Base-by-base conservation (phyloP, 2,329 filamentous ascomycete genomes). In the Talaromyces pinophilus region DNA sequence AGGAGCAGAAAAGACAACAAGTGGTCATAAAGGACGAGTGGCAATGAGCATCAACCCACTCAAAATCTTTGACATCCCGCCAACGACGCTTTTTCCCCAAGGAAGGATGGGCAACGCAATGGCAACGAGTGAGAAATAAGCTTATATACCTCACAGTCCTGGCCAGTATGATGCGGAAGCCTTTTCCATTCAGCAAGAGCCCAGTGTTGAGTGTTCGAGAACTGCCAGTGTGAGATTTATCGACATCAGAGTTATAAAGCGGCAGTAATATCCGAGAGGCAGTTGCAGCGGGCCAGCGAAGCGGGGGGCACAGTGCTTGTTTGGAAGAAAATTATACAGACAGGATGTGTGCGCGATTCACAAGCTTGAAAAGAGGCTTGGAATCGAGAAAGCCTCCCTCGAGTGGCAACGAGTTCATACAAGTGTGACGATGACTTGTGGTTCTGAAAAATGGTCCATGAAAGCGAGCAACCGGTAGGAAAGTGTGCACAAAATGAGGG, bases 251-350 rank as follows among this genome's bases (percentile, higher is more conserved):
- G n/a, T 46, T 38, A 46, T 48, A 25, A 30, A 59, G 62, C 28
- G 62, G 46, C 50, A 59, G 25, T 46, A 13, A 28, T 64, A 59
- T 64, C 62, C 52, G 62, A 25, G 25, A 64, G 15, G 19, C 54
- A 64, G 13, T 38, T 46, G 35, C 25, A 42, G 30, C 30, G 62
- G 62, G 62, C 38, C 33, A 59, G 52, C 30, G 22, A 44, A 64
- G 62, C 62, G 62, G 62, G 28, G 62, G 62, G 40, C 38, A 59
- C 17, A 35, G n/a, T 59, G 42, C 28, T 64, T 33, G 50, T 59
- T 59, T 19, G 8, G 35, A 46, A 28, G n/a, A n/a, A 57, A 46
- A 22, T 7, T 15, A n/a, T 33, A 38, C 62, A 57, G n/a, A 28
- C 50, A 30, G n/a, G 6, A 48, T 38, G 52, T 17, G 11, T 59